Evolutionary conservation across 495 filamentous ascomycete species (phyloP), one percentile per base, ranked within the genome.

Genomic region (Neurospora sp.): DNA sequence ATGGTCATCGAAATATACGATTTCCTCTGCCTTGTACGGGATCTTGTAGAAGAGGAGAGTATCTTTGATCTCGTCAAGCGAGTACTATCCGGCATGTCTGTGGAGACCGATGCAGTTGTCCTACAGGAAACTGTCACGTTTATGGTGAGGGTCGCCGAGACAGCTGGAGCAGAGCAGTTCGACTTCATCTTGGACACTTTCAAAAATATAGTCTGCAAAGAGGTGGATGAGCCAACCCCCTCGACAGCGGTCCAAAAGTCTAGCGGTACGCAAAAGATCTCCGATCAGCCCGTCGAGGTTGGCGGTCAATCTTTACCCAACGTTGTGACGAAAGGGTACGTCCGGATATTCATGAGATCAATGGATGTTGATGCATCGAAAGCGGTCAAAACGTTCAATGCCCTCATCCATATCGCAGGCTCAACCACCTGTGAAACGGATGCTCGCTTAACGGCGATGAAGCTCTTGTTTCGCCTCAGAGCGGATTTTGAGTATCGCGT

Each of bases 381-480:
- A 80, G 83, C 86, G 7, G 77, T 82, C 8, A 83, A 84, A 18
- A 79, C 86, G 5, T 92, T 88, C 72, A 83, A 84, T 10, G 80
- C 86, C 14, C 80, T 94, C 4, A 82, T 93, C 39, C 82, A 84
- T 69, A 88, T 93, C 74, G 90, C 89, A 9, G 82, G 84, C 42
- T 86, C 83, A 12, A 85, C 86, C 27, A 75, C 79, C 2, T 87
- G 82, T 74, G 87, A 89, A 46, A 84, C 87, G 10, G 91, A 93
- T 81, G 90, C 93, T 66, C 91, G 93, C 12, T 83, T 98, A 35
- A 91, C 90, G 11, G 91, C 91, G 5, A 88, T 97, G 84, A 96
- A 93, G 77, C 82, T 97, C 62, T 84, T 98, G 8, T 94, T 96
- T 78, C 89, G 95, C 27, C 83, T 98, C 23, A 88, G 95, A 70